Evolutionary conservation across 768 basidiomycete species (phyloP).

Genomic region (Tulasnella sp.): DNA sequence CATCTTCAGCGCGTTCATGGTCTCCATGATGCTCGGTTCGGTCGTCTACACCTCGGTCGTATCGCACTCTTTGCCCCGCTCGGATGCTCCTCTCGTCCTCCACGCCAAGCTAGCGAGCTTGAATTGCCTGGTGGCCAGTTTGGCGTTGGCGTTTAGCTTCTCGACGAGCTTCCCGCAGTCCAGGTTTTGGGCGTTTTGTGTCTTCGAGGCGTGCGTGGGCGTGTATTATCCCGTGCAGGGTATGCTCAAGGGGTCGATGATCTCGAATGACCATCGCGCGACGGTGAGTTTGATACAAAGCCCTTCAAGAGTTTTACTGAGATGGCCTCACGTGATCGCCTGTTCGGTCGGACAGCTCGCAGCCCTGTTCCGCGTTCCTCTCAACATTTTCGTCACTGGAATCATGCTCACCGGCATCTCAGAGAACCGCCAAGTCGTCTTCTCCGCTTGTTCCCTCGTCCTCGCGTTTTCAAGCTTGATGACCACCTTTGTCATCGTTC

Average conservation of each 20-base stretch:
- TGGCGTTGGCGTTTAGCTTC: slow-evolving; percentile 43
- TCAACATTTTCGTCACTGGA: slow-evolving; percentile 62
- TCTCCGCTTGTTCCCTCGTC: slow-evolving; percentile 45
- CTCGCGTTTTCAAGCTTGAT: slow-evolving; percentile 46
- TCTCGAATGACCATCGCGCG: slow-evolving; percentile 61
- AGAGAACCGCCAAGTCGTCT: slow-evolving; percentile 47
- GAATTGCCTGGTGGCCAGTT: slow-evolving; percentile 47
- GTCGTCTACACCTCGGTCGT: slow-evolving; percentile 49
- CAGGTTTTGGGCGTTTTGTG: slow-evolving; percentile 66
- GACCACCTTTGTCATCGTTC: slow-evolving; percentile 38
- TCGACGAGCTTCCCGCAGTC: slow-evolving; percentile 33
- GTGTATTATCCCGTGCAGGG: slow-evolving; percentile 74
- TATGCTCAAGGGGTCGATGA: slow-evolving; percentile 53
- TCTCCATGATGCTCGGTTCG: slow-evolving; percentile 73
- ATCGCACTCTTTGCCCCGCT: slow-evolving; percentile 15
- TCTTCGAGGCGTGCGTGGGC: slow-evolving; percentile 65
- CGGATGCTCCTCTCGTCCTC: slow-evolving; percentile 38
- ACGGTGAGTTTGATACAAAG: slow-evolving; percentile 37
- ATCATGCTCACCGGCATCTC: slow-evolving; percentile 59
- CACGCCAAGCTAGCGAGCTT: slow-evolving; percentile 58
- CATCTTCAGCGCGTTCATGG: slow-evolving; percentile 73
- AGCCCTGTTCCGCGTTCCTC: slow-evolving; percentile 59
- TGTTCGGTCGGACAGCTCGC: slow-evolving; percentile 47
- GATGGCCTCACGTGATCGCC: too few species aligned
- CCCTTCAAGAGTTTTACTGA: too few species aligned